Evolutionary conservation across 352 stramenopile genomes (phyloP), one percentile per base, ranked within the genome.

Genomic region (Globisporangium camurandrum): DNA sequence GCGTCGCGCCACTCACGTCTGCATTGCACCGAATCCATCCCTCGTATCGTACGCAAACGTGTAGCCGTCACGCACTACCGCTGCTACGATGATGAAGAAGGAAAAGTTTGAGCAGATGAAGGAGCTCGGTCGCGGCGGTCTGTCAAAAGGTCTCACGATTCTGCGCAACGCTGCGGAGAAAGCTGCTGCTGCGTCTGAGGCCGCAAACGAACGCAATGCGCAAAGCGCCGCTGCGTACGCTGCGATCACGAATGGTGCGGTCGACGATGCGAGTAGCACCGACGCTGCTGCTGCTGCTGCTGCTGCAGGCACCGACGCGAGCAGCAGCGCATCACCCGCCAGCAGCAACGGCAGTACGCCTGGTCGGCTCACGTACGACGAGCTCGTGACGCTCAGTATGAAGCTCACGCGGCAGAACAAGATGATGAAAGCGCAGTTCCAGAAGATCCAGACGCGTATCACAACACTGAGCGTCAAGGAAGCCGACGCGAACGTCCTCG

Each of bases 371-470:
- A 73, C 74, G 44, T 94, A 94, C 51, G 83, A 94, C 24, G 78
- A 94, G 54, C 57, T 94, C 3, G 62, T 94, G 30, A 61, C 72
- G 41, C 68, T 94, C 28, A 94, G 78, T 48, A 88, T 92, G 80
- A 94, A 94, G 63, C 73, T 92, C 47, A 94, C 80, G 53, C 67
- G 82, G 17, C 83, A 94, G 61, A 94, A 94, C 66, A 91, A 91
- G 54, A 61, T 91, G 37, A 88, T 91, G 79, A 89, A 88, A 57
- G 59, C 57, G 5, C 80, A 92, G 61, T 85, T 89, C 50, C 80
- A 89, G 56, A 88, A 87, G 59, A 82, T 73, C 54, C 73, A 89
- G 56, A 61, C 45, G 41, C 69, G 75, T 2, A 63, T 86, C 34
- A 45, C 48, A 12, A 56, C 67, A 49, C 60, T 75, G 1, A 59